These are phyloP conservation scores for Schoenoplectus tabernaemontani DNA, from an alignment of 202 grass and related monocot species.

Conservation along the genomic window DNA sequence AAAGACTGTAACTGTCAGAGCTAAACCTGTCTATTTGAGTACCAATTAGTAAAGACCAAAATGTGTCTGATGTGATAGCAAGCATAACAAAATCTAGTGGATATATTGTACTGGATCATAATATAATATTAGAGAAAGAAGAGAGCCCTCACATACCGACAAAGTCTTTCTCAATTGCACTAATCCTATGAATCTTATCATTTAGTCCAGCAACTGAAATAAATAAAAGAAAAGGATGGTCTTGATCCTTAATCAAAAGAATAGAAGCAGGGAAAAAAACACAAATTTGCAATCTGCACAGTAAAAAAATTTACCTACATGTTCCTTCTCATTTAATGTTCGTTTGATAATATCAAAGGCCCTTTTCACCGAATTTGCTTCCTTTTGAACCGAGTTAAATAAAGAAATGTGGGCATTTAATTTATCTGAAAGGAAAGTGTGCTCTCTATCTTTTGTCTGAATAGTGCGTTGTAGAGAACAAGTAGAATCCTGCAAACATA, in stretches of 20 bases:
- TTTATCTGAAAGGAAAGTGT: constrained; percentile 62
- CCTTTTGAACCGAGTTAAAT: constrained; percentile 64
- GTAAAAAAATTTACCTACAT: constrained; percentile 39
- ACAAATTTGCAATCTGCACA: constrained; percentile 14
- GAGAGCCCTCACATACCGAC: constrained; percentile 34
- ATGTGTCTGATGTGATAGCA: neutral
- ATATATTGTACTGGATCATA: constrained; percentile 9
- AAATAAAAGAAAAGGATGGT: neutral
- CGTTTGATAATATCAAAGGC: constrained; percentile 45
- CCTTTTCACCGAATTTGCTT: constrained; percentile 43
- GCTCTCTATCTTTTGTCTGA: constrained; percentile 68
- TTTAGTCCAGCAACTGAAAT: constrained; percentile 62
- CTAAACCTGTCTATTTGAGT: neutral
- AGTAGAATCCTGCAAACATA: constrained; percentile 68
- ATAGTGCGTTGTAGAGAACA: constrained; percentile 62
- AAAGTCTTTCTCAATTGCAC: constrained; percentile 70
- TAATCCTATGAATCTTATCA: constrained; percentile 57
- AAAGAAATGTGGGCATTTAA: constrained; percentile 58
- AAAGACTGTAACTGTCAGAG: neutral
- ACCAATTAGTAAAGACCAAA: neutral
- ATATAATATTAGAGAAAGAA: constrained; percentile 8
- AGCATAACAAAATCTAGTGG: neutral
- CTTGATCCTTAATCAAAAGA: neutral
- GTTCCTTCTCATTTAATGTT: constrained; percentile 67
- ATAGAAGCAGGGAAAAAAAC: neutral